Conservation (phyloP, 352 stramenopile genomes). For the Globisporangium polare region DNA sequence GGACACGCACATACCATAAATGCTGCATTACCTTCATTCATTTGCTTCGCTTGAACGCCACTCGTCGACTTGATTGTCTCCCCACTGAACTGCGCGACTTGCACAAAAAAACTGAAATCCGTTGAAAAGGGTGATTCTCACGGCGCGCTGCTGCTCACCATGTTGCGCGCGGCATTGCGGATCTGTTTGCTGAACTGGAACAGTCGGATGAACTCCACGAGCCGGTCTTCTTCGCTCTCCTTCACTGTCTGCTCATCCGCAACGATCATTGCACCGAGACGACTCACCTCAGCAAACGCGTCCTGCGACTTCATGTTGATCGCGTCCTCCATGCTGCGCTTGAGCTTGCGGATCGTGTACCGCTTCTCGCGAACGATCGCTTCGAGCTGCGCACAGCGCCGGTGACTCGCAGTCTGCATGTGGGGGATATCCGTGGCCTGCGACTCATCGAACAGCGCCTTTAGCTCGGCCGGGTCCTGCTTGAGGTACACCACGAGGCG, state of each 20-base stretch:
- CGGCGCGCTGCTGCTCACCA: constrained; percentile 15
- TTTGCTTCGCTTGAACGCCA: not conserved
- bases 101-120: not conserved
- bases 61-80: not conserved
- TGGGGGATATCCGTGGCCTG: constrained; percentile 38
- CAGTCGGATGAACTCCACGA: constrained; percentile 41
- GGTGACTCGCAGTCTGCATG: constrained; percentile 44
- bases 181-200: constrained; percentile 55
- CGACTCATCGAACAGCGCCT: constrained; percentile 25
- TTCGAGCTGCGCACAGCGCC: constrained; percentile 40
- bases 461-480: constrained; percentile 30
- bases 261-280: constrained; percentile 46
- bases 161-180: constrained; percentile 29
- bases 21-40: not conserved
- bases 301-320: constrained; percentile 50
- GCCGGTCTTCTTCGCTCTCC: constrained; percentile 39
- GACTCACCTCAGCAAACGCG: constrained; percentile 44
- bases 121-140: not conserved
- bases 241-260: constrained; percentile 32
- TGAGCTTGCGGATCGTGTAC: constrained; percentile 26
- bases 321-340: constrained; percentile 55
- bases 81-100: not conserved
- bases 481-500: constrained; percentile 47
- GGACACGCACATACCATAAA: not conserved
- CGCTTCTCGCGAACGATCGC: constrained; percentile 34